These are phyloP conservation scores for Candida broadrunensis DNA, from an alignment of 805 yeast species.

Conservation along the genomic window DNA sequence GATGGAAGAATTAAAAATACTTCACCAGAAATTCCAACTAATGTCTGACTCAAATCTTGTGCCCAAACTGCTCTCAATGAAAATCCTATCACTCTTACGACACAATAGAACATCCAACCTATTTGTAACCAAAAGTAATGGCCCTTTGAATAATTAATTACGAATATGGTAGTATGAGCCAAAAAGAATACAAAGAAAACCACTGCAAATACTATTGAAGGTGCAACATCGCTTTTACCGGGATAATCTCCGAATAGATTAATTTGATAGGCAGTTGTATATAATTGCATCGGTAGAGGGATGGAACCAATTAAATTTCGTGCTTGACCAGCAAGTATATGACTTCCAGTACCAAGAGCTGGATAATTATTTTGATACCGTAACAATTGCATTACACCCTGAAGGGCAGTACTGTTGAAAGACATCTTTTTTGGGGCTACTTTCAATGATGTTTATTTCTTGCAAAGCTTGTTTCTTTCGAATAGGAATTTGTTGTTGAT, in stretches of 20 bases:
- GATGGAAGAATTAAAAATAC: slow-evolving; percentile 58
- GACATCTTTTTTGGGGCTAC: too few species aligned
- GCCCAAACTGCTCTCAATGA: slow-evolving; percentile 60
- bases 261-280: slow-evolving; percentile 38
- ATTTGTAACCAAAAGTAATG: slow-evolving; percentile 59
- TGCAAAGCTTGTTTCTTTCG: too few species aligned
- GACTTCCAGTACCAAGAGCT: slow-evolving; percentile 29
- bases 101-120: slow-evolving; percentile 52
- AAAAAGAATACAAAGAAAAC: slow-evolving; percentile 48
- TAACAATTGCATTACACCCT: slow-evolving; percentile 27
- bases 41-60: slow-evolving; percentile 41
- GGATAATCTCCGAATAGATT: slow-evolving; percentile 66
- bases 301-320: slow-evolving; percentile 32
- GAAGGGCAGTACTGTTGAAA: slow-evolving; percentile 18
- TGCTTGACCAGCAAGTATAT: slow-evolving; percentile 25
- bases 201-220: slow-evolving; percentile 55
- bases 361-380: slow-evolving; percentile 27
- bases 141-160: slow-evolving; percentile 48
- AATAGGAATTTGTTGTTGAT: too few species aligned
- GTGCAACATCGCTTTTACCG: slow-evolving; percentile 49
- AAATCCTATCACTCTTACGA: slow-evolving; percentile 57
- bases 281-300: slow-evolving; percentile 38
- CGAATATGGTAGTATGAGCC: slow-evolving; percentile 46
- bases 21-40: slow-evolving; percentile 53
- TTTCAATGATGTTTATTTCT: too few species aligned